These are phyloP conservation scores for Chaetomiaceae sp. DNA, from an alignment of 2,329 filamentous ascomycete species.

Conservation along the genomic window DNA sequence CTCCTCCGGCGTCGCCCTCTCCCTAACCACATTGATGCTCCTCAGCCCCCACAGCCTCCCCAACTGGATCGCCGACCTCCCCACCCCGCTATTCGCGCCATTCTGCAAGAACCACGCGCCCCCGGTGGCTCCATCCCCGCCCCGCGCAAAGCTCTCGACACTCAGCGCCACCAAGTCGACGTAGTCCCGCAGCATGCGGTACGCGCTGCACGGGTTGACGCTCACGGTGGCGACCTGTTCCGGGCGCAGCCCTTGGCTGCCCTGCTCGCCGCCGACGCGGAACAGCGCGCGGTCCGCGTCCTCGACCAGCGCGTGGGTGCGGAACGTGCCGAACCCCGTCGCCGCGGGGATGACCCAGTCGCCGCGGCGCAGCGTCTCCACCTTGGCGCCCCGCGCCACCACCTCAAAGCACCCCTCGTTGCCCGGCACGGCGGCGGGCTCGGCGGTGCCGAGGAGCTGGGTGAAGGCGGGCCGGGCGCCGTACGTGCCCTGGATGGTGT, in stretches of 20 bases:
- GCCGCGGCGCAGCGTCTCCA: slow-evolving; percentile 58
- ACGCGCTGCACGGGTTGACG: slow-evolving; percentile 92
- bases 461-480: slow-evolving; percentile 77
- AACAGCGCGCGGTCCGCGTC: slow-evolving; percentile 54
- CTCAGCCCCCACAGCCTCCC: slow-evolving; percentile 80
- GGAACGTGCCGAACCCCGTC: slow-evolving; percentile 87
- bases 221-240: slow-evolving; percentile 81
- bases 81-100: slow-evolving; percentile 90
- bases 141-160: slow-evolving; percentile 42
- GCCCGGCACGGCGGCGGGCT: slow-evolving; percentile 73
- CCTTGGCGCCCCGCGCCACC: slow-evolving; percentile 59
- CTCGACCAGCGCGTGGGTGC: slow-evolving; percentile 76
- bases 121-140: slow-evolving; percentile 63
- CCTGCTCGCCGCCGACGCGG: slow-evolving; percentile 47
- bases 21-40: slow-evolving; percentile 84
- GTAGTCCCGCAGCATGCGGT: slow-evolving; percentile 86
- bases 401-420: slow-evolving; percentile 96
- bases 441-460: slow-evolving; percentile 63
- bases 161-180: slow-evolving; percentile 45
- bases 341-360: slow-evolving; percentile 91
- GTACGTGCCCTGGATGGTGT: slow-evolving; percentile 96
- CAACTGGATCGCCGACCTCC: slow-evolving; percentile 85
- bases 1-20: slow-evolving; percentile 59
- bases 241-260: slow-evolving; percentile 65
- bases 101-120: slow-evolving; percentile 97